Conservation (phyloP, 2,329 filamentous ascomycete species). For the Escovopsis sp. region DNA sequence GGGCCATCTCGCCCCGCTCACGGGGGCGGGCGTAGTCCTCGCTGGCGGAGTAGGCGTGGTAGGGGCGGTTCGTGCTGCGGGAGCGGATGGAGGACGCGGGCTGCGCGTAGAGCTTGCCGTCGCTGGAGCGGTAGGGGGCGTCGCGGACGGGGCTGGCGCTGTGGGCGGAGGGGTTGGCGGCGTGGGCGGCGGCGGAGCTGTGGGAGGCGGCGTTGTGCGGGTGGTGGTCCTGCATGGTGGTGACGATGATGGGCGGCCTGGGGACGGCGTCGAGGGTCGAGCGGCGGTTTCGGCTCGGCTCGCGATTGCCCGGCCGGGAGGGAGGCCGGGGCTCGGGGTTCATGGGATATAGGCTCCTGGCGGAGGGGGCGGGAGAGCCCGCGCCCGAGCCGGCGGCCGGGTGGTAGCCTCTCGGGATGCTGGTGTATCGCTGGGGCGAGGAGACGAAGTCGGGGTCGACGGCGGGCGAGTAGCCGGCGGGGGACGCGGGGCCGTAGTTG, state of each 20-base stretch:
- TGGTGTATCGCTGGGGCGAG: constrained; percentile 17
- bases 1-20: constrained; percentile 32
- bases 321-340: constrained; percentile 32
- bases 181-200: constrained; percentile 22
- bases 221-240: constrained; percentile 32
- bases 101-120: constrained; percentile 37
- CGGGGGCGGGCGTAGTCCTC: constrained; percentile 36
- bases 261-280: constrained; percentile 35
- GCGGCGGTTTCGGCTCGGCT: constrained; percentile 33
- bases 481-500: constrained; percentile 34
- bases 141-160: constrained; percentile 39
- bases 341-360: constrained; percentile 39
- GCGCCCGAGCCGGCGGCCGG: constrained; percentile 8
- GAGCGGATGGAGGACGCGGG: constrained; percentile 43
- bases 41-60: constrained; percentile 34
- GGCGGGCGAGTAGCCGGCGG: constrained; percentile 21
- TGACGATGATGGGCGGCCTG: constrained; percentile 42
- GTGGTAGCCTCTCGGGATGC: constrained; percentile 21
- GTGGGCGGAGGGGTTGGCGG: constrained; percentile 17
- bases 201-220: constrained; percentile 27
- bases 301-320: constrained; percentile 32
- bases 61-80: constrained; percentile 31
- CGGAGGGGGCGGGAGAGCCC: constrained; percentile 11
- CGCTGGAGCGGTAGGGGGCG: constrained; percentile 33
- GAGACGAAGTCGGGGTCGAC: constrained; percentile 42